These are phyloP conservation scores for Cenococcum geophilum DNA, from an alignment of 495 filamentous ascomycete genomes.

Conservation along the genomic window DNA sequence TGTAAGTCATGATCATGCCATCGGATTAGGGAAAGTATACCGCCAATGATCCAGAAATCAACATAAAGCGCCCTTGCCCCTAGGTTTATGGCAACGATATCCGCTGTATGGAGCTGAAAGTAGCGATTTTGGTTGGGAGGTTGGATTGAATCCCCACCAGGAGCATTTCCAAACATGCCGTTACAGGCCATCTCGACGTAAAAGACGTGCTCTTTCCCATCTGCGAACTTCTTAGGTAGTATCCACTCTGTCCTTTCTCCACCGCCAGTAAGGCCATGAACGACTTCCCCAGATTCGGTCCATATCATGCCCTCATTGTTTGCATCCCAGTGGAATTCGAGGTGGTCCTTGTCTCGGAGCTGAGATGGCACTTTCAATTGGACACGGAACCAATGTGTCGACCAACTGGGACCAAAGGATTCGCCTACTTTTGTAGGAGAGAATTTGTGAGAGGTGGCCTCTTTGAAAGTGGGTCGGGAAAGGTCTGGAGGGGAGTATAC, in stretches of 20 bases:
- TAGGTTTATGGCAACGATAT: constrained; percentile 82
- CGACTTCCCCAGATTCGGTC: constrained; percentile 75
- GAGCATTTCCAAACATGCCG: constrained; percentile 92
- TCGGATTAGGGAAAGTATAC: constrained; percentile 22
- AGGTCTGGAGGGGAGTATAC: constrained; percentile 80
- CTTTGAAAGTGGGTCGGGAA: constrained; percentile 78
- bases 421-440: constrained; percentile 66
- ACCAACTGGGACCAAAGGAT: constrained; percentile 90
- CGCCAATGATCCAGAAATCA: constrained; percentile 91
- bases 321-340: constrained; percentile 94
- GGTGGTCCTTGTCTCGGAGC: constrained; percentile 61
- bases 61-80: constrained; percentile 76
- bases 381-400: constrained; percentile 96
- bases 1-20: not conserved
- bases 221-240: constrained; percentile 67
- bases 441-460: constrained; percentile 78
- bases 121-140: constrained; percentile 77
- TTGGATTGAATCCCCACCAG: constrained; percentile 79
- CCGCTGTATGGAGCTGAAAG: constrained; percentile 69
- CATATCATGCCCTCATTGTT: constrained; percentile 89
- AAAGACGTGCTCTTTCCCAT: constrained; percentile 79
- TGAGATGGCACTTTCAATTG: constrained; percentile 67
- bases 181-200: constrained; percentile 99
- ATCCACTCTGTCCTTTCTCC: constrained; percentile 89
- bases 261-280: constrained; percentile 90